These are phyloP conservation scores for Syzygium jambos DNA, from an alignment of 345 rosid species.

Conservation along the genomic window DNA sequence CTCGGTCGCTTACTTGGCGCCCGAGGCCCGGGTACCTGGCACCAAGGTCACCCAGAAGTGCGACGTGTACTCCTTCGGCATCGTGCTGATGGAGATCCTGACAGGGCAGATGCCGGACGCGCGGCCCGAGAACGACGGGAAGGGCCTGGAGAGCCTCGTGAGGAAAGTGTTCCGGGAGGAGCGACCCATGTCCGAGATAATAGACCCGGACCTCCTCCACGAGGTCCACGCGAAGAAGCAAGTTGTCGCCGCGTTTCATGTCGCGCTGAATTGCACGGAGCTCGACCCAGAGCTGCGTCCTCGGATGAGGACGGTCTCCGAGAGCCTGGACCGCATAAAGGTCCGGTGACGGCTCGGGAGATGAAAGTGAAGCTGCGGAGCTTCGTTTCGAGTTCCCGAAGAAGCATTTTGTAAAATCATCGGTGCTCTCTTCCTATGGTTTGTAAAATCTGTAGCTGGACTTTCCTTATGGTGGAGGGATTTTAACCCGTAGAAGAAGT, in stretches of 20 bases:
- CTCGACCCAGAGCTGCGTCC: conserved; percentile 88
- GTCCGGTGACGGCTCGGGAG: conserved; percentile 10
- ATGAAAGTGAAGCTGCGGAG: background rate
- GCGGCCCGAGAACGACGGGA: conserved; percentile 47
- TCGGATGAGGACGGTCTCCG: conserved; percentile 73
- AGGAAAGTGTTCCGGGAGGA: conserved; percentile 66
- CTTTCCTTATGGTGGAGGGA: background rate
- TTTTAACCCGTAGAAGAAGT: background rate
- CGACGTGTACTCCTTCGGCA: conserved; percentile 82
- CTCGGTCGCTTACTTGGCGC: conserved; percentile 54
- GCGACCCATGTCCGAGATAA: conserved; percentile 58
- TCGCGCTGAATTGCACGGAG: conserved; percentile 87
- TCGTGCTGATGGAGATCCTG: conserved; percentile 75
- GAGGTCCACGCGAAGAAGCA: conserved; percentile 67
- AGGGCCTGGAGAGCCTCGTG: conserved; percentile 54
- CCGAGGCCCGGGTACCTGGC: conserved; percentile 62
- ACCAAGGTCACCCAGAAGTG: conserved; percentile 75
- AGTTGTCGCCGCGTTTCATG: conserved; percentile 54
- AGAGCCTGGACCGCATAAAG: conserved; percentile 66
- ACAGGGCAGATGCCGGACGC: conserved; percentile 58
- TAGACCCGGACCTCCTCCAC: conserved; percentile 52
- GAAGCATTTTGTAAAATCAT: background rate
- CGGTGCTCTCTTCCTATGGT: background rate
- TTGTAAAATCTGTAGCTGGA: background rate
- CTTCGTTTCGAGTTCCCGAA: background rate